A percentile compares a stretch with the other conserved stretches of the same genome.
Conservation (phyloP, 495 filamentous ascomycete genomes). For the Aspergillus haitiensis region DNA sequence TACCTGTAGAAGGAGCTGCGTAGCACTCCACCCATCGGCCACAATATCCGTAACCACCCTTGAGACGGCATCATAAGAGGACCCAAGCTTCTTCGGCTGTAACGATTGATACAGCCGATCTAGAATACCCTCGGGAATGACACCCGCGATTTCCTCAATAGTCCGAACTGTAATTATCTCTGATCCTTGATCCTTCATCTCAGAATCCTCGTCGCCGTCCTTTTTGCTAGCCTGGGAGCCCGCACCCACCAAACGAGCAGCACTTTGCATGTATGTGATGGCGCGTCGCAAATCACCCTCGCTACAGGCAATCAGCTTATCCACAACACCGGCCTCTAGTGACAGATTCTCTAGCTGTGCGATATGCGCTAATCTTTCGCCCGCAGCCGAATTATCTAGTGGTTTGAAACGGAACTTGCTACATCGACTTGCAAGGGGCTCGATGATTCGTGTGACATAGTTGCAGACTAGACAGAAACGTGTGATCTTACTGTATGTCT, state of each 20-base stretch:
- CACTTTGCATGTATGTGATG: slow-evolving; percentile 93
- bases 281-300: slow-evolving; percentile 95
- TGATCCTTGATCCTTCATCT: slow-evolving; percentile 46
- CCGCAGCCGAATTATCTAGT: slow-evolving; percentile 79
- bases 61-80: slow-evolving; percentile 71
- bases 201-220: slow-evolving; percentile 51
- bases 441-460: slow-evolving; percentile 97
- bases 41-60: slow-evolving; percentile 84
- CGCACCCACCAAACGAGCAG: slow-evolving; percentile 74
- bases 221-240: slow-evolving; percentile 38
- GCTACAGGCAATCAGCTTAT: slow-evolving; percentile 79
- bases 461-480: slow-evolving; percentile 98
- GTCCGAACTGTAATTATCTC: slow-evolving; percentile 67
- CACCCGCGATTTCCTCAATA: slow-evolving; percentile 94
- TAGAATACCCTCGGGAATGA: slow-evolving; percentile 76
- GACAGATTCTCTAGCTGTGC: slow-evolving; percentile 71
- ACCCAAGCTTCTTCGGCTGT: slow-evolving; percentile 63
- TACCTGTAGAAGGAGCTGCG: slow-evolving; percentile 79
- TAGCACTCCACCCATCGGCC: slow-evolving; percentile 97
- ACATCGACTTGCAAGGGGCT: slow-evolving; percentile 85
- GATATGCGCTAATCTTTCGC: slow-evolving; percentile 74
- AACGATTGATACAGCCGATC: slow-evolving; percentile 71
- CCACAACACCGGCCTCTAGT: slow-evolving; percentile 74
- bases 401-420: slow-evolving; percentile 98
- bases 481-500: slow-evolving; percentile 94